phyloP scores from a whole-genome alignment of 257 asterid species.

The Jacaranda copaia region DNA sequence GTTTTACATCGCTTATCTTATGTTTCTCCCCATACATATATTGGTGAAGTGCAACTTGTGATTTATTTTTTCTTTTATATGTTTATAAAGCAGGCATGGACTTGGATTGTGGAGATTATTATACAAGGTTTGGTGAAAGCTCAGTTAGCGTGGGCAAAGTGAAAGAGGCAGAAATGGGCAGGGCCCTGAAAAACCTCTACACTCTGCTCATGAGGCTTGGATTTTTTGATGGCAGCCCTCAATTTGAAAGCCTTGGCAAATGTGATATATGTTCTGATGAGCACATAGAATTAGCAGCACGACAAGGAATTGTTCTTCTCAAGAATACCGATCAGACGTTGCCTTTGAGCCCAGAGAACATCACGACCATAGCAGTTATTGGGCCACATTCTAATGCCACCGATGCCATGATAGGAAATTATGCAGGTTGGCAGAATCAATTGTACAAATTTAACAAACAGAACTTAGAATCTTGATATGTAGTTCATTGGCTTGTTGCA shows the following conservation, averaged over 20 bases:
- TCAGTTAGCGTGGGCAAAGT: constrained; percentile 53
- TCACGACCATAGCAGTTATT: constrained; percentile 46
- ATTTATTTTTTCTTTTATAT: not conserved
- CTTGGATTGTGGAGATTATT: constrained; percentile 56
- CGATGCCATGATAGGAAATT: constrained; percentile 51
- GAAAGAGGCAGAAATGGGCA: constrained; percentile 44
- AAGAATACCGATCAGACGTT: constrained; percentile 45
- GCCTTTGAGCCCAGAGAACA: constrained; percentile 37
- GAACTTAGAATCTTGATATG: not conserved
- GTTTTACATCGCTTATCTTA: not conserved
- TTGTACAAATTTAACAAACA: too few species aligned
- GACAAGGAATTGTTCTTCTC: constrained; percentile 60
- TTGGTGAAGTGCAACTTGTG: too few species aligned
- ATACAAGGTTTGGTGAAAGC: constrained; percentile 31
- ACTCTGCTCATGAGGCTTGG: constrained; percentile 56
- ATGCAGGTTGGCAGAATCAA: constrained; percentile 37
- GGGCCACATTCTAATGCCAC: constrained; percentile 64
- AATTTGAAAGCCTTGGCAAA: constrained; percentile 43
- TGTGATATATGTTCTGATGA: constrained; percentile 43
- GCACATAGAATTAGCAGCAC: constrained; percentile 54
- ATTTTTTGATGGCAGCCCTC: constrained; percentile 54
- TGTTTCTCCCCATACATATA: too few species aligned
- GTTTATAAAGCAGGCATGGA: constrained; percentile 48
- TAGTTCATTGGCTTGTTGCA: not conserved
- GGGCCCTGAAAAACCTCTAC: constrained; percentile 40